Evolutionary conservation across 306 rosid species (phyloP).

Genomic region (Cicer bijugum): DNA sequence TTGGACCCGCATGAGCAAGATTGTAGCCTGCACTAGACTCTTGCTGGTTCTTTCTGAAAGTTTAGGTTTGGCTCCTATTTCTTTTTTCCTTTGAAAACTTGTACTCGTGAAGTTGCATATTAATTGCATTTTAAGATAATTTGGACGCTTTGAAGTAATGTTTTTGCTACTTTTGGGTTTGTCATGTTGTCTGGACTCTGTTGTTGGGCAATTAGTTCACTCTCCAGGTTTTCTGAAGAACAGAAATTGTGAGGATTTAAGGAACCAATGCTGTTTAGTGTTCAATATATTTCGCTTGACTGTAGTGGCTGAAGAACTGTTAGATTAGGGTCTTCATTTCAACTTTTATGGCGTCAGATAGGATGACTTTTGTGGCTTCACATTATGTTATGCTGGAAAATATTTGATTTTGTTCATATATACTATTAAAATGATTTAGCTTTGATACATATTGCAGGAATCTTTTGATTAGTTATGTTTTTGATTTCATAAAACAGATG

Average conservation of each 20-base stretch:
- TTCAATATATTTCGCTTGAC: slow-evolving; percentile 18
- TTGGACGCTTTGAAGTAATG: slow-evolving; percentile 24
- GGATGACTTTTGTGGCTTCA: slow-evolving; percentile 17
- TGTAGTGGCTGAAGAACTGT: slow-evolving; percentile 18
- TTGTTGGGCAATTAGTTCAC: slow-evolving; percentile 15
- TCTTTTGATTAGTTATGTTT: slow-evolving; percentile 30
- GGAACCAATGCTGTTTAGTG: slow-evolving; percentile 12
- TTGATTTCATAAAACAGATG: slow-evolving; percentile 61
- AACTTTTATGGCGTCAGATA: slow-evolving; percentile 7
- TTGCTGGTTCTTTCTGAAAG: slow-evolving; percentile 30
- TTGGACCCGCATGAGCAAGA: not conserved
- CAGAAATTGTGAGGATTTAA: slow-evolving; percentile 9
- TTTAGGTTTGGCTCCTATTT: not conserved
- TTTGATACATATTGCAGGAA: slow-evolving; percentile 8
- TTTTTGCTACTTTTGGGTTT: slow-evolving; percentile 19
- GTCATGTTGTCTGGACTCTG: slow-evolving; percentile 16
- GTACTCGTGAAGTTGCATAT: not conserved
- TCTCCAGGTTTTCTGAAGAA: slow-evolving; percentile 14
- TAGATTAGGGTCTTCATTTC: slow-evolving; percentile 24
- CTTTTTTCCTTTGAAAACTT: not conserved
- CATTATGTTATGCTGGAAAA: slow-evolving; percentile 26
- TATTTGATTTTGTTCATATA: slow-evolving; percentile 17
- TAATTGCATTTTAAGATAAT: slow-evolving; percentile 14
- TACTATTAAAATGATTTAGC: slow-evolving; percentile 29
- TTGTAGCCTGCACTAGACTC: not conserved